Percentiles rank a stretch among this genome's conserved stretches.
Evolutionary conservation across 805 yeast species (phyloP).

Genomic region (Hanseniaspora meyeri): DNA sequence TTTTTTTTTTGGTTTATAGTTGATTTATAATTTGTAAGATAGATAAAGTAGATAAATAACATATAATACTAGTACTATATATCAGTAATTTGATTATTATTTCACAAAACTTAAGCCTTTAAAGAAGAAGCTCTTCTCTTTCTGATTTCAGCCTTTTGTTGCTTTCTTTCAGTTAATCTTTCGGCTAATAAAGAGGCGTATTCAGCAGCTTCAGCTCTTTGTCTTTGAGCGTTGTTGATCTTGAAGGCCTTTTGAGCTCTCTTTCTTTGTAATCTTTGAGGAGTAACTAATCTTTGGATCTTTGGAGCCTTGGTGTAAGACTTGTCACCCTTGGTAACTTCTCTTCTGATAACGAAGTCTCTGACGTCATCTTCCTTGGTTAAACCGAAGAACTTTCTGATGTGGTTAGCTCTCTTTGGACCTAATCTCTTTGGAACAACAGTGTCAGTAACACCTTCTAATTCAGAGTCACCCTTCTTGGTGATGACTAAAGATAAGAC

Average conservation of each 20-base stretch:
- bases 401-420: slow-evolving; percentile 99
- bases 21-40: slow-evolving; percentile 13
- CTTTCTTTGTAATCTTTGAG: slow-evolving; percentile 98
- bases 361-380: slow-evolving; percentile 39
- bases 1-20: not conserved
- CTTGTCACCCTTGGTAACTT: slow-evolving; percentile 94
- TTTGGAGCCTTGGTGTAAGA: slow-evolving; percentile 99
- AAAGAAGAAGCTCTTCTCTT: slow-evolving; percentile 99
- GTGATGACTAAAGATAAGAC: slow-evolving; percentile 85
- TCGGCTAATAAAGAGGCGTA: slow-evolving; percentile 97
- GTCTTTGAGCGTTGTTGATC: slow-evolving; percentile 93
- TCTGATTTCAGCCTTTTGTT: slow-evolving; percentile 95
- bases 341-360: slow-evolving; percentile 94
- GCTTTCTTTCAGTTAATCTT: slow-evolving; percentile 96
- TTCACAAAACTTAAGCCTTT: slow-evolving; percentile 49
- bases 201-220: slow-evolving; percentile 99
- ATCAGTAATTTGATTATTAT: not conserved
- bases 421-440: slow-evolving; percentile 98
- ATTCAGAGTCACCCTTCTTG: slow-evolving; percentile 94
- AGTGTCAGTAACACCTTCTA: slow-evolving; percentile 89
- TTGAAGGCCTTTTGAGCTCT: slow-evolving; percentile 88
- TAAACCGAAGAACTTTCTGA: slow-evolving; percentile 97
- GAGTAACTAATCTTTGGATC: slow-evolving; percentile 98
- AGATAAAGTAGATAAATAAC: slow-evolving; percentile 13
- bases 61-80: not conserved